phyloP scores from a whole-genome alignment of 164 flowering plant species.

The Magnolia sinica region DNA sequence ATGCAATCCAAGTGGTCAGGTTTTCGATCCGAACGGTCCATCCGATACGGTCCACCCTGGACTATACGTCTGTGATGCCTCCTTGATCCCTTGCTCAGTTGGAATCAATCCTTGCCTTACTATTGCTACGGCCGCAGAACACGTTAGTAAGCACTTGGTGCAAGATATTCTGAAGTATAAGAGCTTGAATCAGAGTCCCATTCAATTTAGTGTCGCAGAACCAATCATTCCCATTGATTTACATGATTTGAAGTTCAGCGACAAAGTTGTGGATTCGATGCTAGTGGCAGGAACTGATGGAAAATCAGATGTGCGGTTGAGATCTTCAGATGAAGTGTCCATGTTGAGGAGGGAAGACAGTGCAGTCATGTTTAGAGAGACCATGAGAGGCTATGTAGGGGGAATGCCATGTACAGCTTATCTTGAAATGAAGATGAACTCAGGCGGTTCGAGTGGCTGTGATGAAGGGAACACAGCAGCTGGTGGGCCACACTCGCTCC shows the following conservation, averaged over 20 bases:
- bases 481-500: conserved; percentile 23
- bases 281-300: not conserved
- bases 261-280: conserved; percentile 6
- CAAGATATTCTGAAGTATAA: conserved; percentile 36
- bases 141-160: conserved; percentile 39
- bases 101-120: conserved; percentile 46
- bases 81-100: conserved; percentile 30
- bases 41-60: conserved; percentile 22
- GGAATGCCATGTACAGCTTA: conserved; percentile 56
- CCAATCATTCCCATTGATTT: not conserved
- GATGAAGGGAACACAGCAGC: conserved; percentile 3
- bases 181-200: conserved; percentile 6
- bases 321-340: not conserved
- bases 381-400: conserved; percentile 47
- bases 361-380: conserved; percentile 34
- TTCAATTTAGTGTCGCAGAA: conserved; percentile 5
- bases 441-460: conserved; percentile 1
- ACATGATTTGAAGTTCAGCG: not conserved
- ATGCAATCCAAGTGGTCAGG: conserved; percentile 53
- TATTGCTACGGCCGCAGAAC: conserved; percentile 52
- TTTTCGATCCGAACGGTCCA: conserved; percentile 29
- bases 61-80: conserved; percentile 33
- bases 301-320: not conserved
- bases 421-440: conserved; percentile 45
- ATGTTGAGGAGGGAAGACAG: not conserved